Evolutionary conservation across 306 rosid species (phyloP), one percentile per base, ranked within the genome.

Genomic region (Prunus davidiana): DNA sequence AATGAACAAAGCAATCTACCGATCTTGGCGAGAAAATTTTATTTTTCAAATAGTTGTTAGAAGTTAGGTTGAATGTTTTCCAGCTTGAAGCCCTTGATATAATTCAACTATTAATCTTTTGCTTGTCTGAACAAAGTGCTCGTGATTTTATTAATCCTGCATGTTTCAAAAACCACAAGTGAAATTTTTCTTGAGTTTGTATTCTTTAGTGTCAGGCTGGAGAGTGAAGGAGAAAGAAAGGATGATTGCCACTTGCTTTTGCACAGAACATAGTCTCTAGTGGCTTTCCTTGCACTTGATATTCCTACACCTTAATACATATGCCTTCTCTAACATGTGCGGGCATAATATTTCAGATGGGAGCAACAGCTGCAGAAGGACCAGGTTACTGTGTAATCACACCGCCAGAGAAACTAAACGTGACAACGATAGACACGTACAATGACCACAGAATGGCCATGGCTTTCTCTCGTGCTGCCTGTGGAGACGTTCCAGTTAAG

Each of bases 371-470:
- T 24, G 98, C 91, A 83, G 98, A 93, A 89, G 99, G 97, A 54
- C 83, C 94, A 22, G 99, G 93, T 86, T 96, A 96, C 83, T 91
- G 99, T 66, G 78, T 91, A 82, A 96, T 96, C 70, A 93, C 93
- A 6, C 98, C 93, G 13, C 99, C 91, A 0, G 97, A 93, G 82
- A 93, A 91, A 78, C 56, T 96, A 83, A 86, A 85, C 8, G 76
- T 87, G 45, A 78, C 98, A 2, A 86, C 91, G 0, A 91, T 91
- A n/a, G 98, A 96, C 89, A 96, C 96, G 8, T 96, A 96, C 1
- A 97, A 96, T 34, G 99, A 96, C 78, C 98, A 96, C 83, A 84
- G 99, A 84, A 93, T 93, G 99, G 99, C 98, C 50, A 93, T 96
- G 98, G 83, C 99, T 12, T 96, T 93, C 89, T 93, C 99, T 43